These are phyloP conservation scores for Aaosphaeria arxii DNA, from an alignment of 2,329 filamentous ascomycete genomes.

Conservation along the genomic window DNA sequence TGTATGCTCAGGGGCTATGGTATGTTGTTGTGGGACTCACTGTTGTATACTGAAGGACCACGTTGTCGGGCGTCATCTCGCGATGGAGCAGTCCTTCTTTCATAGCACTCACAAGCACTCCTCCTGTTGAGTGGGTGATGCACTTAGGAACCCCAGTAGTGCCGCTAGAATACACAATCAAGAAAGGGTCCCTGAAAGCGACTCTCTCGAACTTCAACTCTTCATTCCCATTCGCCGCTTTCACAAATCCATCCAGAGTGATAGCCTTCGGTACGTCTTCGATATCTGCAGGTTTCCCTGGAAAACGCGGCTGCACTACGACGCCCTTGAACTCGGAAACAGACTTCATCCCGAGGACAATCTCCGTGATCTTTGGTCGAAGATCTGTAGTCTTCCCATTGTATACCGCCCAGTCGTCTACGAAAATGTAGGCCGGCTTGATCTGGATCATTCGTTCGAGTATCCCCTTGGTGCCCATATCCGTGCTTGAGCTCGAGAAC, in stretches of 20 bases:
- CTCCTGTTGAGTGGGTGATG: conserved; percentile 75
- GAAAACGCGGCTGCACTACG: conserved; percentile 66
- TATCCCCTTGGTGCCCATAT: conserved; percentile 79
- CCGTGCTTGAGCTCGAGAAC: conserved; percentile 74
- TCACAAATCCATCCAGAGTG: conserved; percentile 43
- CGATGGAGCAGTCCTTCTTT: conserved; percentile 62
- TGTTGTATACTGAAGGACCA: conserved; percentile 58
- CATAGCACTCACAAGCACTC: conserved; percentile 55
- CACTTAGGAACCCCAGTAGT: conserved; percentile 84
- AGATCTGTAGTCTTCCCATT: conserved; percentile 75
- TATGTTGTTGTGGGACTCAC: conserved; percentile 18
- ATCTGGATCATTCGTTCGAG: conserved; percentile 73
- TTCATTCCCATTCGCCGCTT: conserved; percentile 35
- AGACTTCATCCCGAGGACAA: conserved; percentile 60
- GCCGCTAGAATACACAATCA: conserved; percentile 75
- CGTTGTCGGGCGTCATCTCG: conserved; percentile 42
- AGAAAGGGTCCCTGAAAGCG: conserved; percentile 70
- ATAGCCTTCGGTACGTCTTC: conserved; percentile 49
- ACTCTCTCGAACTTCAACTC: conserved; percentile 57
- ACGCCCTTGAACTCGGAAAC: conserved; percentile 61
- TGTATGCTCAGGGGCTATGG: not conserved
- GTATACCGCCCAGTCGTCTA: conserved; percentile 77
- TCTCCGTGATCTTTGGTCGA: conserved; percentile 66
- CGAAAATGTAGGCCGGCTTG: conserved; percentile 74
- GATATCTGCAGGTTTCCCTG: conserved; percentile 56